Evolutionary conservation across 2,329 filamentous ascomycete species (phyloP).

Genomic region (Phaeoacremonium minimum): DNA sequence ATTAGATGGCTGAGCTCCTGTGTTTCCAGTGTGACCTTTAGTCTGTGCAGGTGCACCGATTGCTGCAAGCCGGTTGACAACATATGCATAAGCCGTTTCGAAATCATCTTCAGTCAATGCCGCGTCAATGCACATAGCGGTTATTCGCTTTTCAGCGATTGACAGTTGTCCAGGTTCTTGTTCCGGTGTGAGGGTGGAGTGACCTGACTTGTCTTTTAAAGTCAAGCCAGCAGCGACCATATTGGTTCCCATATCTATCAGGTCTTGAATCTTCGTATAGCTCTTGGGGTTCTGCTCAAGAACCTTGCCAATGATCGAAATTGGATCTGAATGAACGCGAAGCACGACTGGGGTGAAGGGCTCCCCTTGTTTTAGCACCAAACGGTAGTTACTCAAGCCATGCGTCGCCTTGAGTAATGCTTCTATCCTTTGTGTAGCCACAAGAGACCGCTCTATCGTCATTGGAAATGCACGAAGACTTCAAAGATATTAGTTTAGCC

Average conservation of each 20-base stretch:
- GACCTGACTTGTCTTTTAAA: conserved; percentile 20
- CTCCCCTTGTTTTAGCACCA: conserved; percentile 75
- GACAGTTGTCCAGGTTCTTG: conserved; percentile 22
- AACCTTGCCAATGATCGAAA: conserved; percentile 68
- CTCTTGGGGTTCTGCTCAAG: conserved; percentile 71
- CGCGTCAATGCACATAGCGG: conserved; percentile 76
- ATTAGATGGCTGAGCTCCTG: conserved; percentile 13
- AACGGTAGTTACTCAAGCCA: conserved; percentile 68
- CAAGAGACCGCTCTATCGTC: conserved; percentile 47
- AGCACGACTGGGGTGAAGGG: conserved; percentile 76
- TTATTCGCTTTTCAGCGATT: conserved; percentile 60
- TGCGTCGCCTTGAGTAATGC: conserved; percentile 71
- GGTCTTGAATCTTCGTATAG: conserved; percentile 71
- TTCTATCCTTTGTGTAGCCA: conserved; percentile 50
- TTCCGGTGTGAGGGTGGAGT: conserved; percentile 15
- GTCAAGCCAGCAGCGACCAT: conserved; percentile 58
- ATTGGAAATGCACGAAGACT: conserved; percentile 62
- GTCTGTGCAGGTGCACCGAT: conserved; percentile 15
- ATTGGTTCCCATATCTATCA: conserved; percentile 64
- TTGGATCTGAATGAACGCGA: conserved; percentile 70
- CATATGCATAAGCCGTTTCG: conserved; percentile 82
- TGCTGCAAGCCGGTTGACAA: conserved; percentile 62
- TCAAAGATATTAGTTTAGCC: neutral
- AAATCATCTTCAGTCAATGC: conserved; percentile 71
- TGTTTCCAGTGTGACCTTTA: conserved; percentile 14